These are phyloP conservation scores for Cyclotella distinguenda DNA, from an alignment of 108 stramenopile species.

Conservation along the genomic window DNA sequence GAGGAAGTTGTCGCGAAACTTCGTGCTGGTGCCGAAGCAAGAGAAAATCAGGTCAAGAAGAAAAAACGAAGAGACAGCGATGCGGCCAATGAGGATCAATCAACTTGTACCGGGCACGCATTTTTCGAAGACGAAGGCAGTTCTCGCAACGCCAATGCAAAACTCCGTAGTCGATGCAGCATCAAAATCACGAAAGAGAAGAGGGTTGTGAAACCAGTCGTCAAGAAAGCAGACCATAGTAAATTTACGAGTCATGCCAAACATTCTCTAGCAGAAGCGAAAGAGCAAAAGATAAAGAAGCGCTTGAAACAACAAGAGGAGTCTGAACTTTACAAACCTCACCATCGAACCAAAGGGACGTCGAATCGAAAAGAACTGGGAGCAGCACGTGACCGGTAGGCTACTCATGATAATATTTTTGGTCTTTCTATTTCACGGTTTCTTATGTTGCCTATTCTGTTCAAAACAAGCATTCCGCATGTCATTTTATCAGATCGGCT, in stretches of 20 bases:
- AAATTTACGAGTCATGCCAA: constrained; percentile 30
- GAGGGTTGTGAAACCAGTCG: neutral
- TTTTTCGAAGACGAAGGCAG: constrained; percentile 87
- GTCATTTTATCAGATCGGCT: constrained; percentile 79
- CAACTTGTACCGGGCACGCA: constrained; percentile 75
- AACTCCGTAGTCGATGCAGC: constrained; percentile 10
- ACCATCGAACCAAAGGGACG: constrained; percentile 60
- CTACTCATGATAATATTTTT: too few relatives aligned
- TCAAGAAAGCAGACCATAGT: constrained; percentile 27
- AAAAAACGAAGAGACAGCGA: constrained; percentile 16
- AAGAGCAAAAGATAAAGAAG: constrained; percentile 71
- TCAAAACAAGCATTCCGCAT: constrained; percentile 81
- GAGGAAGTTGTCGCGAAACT: too few relatives aligned
- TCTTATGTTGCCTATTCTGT: too few relatives aligned
- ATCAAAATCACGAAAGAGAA: constrained; percentile 37
- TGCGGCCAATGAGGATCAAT: constrained; percentile 32
- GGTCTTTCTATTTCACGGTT: too few relatives aligned
- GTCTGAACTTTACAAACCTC: constrained; percentile 58
- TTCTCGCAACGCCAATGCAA: neutral
- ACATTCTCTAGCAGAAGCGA: constrained; percentile 42
- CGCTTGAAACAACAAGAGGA: constrained; percentile 74
- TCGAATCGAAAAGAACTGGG: constrained; percentile 82
- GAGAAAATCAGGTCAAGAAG: constrained; percentile 42
- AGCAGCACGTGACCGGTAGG: constrained; percentile 75
- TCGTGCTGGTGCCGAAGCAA: too few relatives aligned